These are phyloP conservation scores for Populus alba DNA, from an alignment of 345 rosid genomes.

Conservation along the genomic window DNA sequence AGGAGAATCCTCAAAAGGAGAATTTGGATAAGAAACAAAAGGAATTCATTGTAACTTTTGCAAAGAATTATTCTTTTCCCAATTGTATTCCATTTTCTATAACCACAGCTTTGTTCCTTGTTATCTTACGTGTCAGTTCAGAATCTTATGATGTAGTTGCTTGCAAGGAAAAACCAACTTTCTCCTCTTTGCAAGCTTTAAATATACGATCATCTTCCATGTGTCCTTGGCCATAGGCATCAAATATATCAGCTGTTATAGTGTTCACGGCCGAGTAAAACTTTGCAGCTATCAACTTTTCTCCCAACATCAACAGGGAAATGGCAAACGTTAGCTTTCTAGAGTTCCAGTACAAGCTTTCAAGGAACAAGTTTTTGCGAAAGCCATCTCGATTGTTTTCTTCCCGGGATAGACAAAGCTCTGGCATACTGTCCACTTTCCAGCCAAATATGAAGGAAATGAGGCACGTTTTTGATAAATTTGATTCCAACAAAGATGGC, in stretches of 20 bases:
- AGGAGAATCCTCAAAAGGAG: slow-evolving; percentile 4
- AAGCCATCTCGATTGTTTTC: slow-evolving; percentile 67
- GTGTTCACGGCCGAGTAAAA: neutral
- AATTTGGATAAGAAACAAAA: slow-evolving; percentile 12
- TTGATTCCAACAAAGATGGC: slow-evolving; percentile 77
- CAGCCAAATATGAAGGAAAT: slow-evolving; percentile 61
- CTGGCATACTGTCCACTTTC: slow-evolving; percentile 31
- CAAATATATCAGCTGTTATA: neutral
- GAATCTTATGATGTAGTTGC: slow-evolving; percentile 21
- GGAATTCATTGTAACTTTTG: slow-evolving; percentile 26
- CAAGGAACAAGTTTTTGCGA: slow-evolving; percentile 47
- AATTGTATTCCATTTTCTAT: neutral
- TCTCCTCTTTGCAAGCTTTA: neutral
- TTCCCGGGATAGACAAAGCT: slow-evolving; percentile 50
- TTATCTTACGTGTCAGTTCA: neutral
- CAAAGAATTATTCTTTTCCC: slow-evolving; percentile 35
- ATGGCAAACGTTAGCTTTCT: slow-evolving; percentile 61
- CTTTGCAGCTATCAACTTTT: neutral
- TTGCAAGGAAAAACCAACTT: slow-evolving; percentile 10
- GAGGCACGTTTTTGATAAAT: slow-evolving; percentile 66
- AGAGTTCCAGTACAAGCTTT: slow-evolving; percentile 72
- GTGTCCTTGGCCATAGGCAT: neutral
- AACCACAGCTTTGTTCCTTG: slow-evolving; percentile 8
- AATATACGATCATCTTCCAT: neutral
- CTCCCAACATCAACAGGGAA: neutral